Percentiles rank a stretch among this genome's conserved stretches.
Conservation (phyloP, 129 eudicot genomes). For the Ambrosia artemisiifolia region DNA sequence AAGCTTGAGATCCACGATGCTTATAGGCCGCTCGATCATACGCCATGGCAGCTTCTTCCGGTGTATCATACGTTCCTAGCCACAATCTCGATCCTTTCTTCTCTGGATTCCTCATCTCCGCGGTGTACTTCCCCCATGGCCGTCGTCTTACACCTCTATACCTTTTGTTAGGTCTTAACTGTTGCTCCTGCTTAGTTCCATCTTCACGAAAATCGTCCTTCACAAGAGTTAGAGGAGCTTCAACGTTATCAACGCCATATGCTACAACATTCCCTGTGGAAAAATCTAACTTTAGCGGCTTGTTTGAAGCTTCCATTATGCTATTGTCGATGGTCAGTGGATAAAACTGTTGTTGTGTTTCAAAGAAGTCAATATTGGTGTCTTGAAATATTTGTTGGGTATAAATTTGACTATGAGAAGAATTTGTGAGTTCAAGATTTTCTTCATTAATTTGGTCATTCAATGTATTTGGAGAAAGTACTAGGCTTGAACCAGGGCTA, state of each 20-base stretch:
- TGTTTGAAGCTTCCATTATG: neutral
- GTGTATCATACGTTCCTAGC: neutral
- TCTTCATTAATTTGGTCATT: neutral
- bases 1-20: slow-evolving; percentile 1
- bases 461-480: neutral
- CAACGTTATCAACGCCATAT: neutral
- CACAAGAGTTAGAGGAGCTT: neutral
- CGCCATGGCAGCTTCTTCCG: neutral
- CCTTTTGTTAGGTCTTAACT: neutral
- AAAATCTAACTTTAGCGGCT: neutral
- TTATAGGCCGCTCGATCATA: slow-evolving; percentile 6
- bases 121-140: neutral
- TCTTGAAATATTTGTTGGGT: neutral
- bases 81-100: neutral
- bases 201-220: neutral
- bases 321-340: neutral
- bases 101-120: slow-evolving; percentile 7
- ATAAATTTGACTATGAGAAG: neutral
- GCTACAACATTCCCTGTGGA: neutral
- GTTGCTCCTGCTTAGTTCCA: neutral
- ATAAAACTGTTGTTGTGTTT: neutral
- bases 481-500: slow-evolving; percentile 4
- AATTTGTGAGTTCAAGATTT: neutral
- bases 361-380: neutral
- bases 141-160: slow-evolving; percentile 1